Percentiles rank a stretch among this genome's conserved stretches.
phyloP scores from a whole-genome alignment of 495 filamentous ascomycete genomes.

The Aspergillus sclerotioniger region DNA sequence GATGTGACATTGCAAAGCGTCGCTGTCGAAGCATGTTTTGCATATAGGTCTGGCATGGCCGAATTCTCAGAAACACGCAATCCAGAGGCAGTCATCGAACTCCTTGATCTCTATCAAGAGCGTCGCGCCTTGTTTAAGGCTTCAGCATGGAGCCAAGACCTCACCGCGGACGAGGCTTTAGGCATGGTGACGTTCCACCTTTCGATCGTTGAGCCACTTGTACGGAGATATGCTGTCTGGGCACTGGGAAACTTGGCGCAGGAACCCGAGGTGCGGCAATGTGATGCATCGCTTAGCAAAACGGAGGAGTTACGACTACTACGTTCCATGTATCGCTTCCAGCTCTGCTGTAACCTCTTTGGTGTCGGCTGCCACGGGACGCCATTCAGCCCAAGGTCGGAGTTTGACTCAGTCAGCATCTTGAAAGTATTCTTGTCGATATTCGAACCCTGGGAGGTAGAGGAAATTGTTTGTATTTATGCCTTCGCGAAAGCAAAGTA shows the following conservation, averaged over 20 bases:
- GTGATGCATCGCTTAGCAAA: slow-evolving; percentile 9
- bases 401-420: not conserved
- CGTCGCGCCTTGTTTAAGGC: no score
- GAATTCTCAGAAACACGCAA: no score
- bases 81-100: no score
- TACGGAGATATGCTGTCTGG: slow-evolving; percentile 6
- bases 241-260: slow-evolving; percentile 11
- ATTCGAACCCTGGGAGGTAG: not conserved
- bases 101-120: no score
- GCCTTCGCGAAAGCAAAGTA: not conserved
- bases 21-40: no score
- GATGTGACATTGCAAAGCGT: no score
- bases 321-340: slow-evolving; percentile 29
- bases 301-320: slow-evolving; percentile 20
- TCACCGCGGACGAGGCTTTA: no score
- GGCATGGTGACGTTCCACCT: slow-evolving; percentile 15
- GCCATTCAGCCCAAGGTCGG: no score
- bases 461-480: not conserved
- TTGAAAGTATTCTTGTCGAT: not conserved
- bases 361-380: slow-evolving; percentile 8
- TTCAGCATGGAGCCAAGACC: no score
- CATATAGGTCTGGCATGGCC: no score
- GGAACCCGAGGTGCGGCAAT: not conserved
- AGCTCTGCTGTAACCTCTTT: slow-evolving; percentile 29
- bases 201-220: slow-evolving; percentile 22